Percentiles rank a stretch among this genome's conserved stretches.
phyloP scores from a whole-genome alignment of 2,329 filamentous ascomycete species.

The Lanzia echinophila region DNA sequence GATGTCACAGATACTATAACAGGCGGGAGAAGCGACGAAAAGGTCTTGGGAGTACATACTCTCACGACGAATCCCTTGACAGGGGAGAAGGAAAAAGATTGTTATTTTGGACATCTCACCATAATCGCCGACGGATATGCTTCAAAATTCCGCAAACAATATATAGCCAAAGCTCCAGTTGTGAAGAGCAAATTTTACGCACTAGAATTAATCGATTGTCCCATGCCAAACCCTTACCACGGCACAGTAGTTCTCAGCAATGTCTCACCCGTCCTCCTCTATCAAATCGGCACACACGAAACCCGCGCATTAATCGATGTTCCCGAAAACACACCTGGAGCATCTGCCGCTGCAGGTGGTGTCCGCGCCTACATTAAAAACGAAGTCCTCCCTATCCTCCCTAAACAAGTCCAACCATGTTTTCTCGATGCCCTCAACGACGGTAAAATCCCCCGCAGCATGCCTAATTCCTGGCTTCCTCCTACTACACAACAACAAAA shows the following conservation, averaged over 20 bases:
- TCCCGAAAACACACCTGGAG: slow-evolving; percentile 67
- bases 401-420: slow-evolving; percentile 61
- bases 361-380: slow-evolving; percentile 79
- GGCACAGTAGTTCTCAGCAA: slow-evolving; percentile 85
- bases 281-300: slow-evolving; percentile 94
- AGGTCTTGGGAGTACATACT: slow-evolving; percentile 78
- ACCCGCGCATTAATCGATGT: slow-evolving; percentile 87
- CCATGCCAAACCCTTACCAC: slow-evolving; percentile 66
- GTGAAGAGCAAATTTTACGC: slow-evolving; percentile 88
- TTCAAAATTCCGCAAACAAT: slow-evolving; percentile 81
- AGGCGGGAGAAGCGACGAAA: slow-evolving; percentile 51
- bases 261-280: slow-evolving; percentile 74
- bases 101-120: slow-evolving; percentile 83
- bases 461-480: slow-evolving; percentile 95
- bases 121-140: slow-evolving; percentile 89
- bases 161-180: slow-evolving; percentile 59
- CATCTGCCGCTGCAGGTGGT: slow-evolving; percentile 67
- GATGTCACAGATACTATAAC: slow-evolving; percentile 72
- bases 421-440: slow-evolving; percentile 72
- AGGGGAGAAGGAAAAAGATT: slow-evolving; percentile 56
- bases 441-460: slow-evolving; percentile 69
- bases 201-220: slow-evolving; percentile 82
- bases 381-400: slow-evolving; percentile 71
- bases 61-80: slow-evolving; percentile 54
- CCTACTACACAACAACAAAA: slow-evolving; percentile 62